phyloP scores from a whole-genome alignment of 2,329 filamentous ascomycete genomes.

The Pseudogymnoascus sp. region DNA sequence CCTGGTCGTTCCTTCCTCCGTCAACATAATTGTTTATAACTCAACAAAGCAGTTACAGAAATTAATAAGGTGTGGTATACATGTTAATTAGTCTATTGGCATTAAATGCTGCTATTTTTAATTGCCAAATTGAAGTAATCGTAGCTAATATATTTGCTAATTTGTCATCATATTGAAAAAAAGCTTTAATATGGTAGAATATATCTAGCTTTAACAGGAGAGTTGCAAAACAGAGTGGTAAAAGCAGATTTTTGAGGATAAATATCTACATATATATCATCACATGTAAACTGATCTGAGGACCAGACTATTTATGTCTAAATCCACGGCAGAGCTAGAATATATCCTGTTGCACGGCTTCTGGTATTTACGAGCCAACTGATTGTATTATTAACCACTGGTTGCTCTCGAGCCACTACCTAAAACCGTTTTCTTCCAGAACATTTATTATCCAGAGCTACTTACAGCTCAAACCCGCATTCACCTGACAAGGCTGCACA shows the following conservation, averaged over 20 bases:
- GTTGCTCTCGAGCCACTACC: too few relatives aligned
- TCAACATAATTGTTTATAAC: not conserved
- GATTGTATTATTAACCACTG: not conserved
- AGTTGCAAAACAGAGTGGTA: too few relatives aligned
- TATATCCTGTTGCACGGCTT: not conserved
- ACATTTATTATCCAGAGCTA: not conserved
- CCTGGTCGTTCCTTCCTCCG: not conserved
- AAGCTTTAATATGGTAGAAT: too few relatives aligned
- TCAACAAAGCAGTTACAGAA: not conserved
- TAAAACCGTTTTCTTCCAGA: not conserved
- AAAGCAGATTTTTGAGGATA: too few relatives aligned
- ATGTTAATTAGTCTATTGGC: not conserved
- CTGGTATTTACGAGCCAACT: not conserved
- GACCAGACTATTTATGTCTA: too few relatives aligned
- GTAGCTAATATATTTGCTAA: too few relatives aligned
- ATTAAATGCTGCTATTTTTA: not conserved
- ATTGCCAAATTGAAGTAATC: not conserved
- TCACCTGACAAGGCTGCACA: not conserved
- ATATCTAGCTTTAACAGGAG: too few relatives aligned
- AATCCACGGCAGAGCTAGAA: too few relatives aligned
- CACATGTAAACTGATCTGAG: too few relatives aligned
- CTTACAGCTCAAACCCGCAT: not conserved
- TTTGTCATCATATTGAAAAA: too few relatives aligned
- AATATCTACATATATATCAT: too few relatives aligned
- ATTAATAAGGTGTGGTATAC: not conserved